phyloP scores from a whole-genome alignment of 169 alveolate species.

The Plasmodium adleri region DNA sequence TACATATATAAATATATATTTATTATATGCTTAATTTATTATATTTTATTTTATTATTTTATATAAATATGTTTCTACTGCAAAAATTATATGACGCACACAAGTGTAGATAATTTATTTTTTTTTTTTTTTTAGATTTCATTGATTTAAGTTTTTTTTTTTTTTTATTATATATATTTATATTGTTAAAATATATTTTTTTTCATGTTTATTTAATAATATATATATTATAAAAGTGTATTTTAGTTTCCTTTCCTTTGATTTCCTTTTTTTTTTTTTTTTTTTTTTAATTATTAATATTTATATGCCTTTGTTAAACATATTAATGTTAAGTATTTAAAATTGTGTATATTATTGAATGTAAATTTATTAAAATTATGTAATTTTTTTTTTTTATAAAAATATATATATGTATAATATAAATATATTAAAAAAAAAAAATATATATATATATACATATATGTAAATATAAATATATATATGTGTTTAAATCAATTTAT shows the following conservation, averaged over 20 bases:
- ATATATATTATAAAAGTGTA: not conserved
- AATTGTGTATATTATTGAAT: no score
- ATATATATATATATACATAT: slow-evolving; percentile 4
- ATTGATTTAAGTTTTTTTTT: slow-evolving; percentile 1
- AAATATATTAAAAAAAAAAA: not conserved
- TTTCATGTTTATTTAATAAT: no score
- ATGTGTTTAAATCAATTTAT: not conserved
- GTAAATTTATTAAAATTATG: no score
- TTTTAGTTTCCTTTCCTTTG: not conserved
- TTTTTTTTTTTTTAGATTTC: not conserved
- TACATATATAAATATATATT: not conserved
- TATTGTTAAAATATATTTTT: no score
- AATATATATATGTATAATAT: not conserved
- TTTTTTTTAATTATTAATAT: slow-evolving; percentile 1
- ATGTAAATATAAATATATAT: slow-evolving; percentile 2
- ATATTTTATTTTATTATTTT: slow-evolving; percentile 2
- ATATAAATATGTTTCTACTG: not conserved
- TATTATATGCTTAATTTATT: not conserved
- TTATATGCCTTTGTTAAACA: slow-evolving; percentile 1
- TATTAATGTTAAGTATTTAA: not conserved
- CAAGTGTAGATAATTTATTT: not conserved
- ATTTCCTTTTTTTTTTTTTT: not conserved
- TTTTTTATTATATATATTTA: not conserved
- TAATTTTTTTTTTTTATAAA: not conserved
- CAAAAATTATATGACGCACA: not conserved